Percentiles rank a stretch among this genome's conserved stretches.
These are phyloP conservation scores for Cryptococcus sp. DNA, from an alignment of 1,284 basidiomycete species.

Conservation along the genomic window DNA sequence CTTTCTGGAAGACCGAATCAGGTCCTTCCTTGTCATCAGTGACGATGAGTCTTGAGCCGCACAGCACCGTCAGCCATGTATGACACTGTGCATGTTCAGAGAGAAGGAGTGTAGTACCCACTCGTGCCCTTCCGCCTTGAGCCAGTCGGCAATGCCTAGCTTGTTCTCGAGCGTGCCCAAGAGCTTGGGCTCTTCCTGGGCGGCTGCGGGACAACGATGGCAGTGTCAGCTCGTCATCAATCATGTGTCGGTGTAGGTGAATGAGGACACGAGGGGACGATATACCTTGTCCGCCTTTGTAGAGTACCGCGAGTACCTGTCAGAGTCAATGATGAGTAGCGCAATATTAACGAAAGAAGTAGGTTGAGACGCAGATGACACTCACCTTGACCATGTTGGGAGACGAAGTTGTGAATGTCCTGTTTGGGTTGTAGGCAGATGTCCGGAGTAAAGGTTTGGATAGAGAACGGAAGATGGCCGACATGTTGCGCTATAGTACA, in stretches of 20 bases:
- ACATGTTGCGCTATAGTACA: too few relatives aligned
- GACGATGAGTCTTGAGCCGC: slow-evolving; percentile 55
- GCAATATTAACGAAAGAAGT: too few relatives aligned
- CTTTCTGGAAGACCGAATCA: slow-evolving; percentile 81
- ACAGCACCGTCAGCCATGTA: slow-evolving; percentile 8
- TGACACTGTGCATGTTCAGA: background rate
- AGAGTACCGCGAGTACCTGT: slow-evolving; percentile 77
- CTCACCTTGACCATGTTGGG: slow-evolving; percentile 23
- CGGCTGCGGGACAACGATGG: slow-evolving; percentile 55
- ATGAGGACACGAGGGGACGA: background rate
- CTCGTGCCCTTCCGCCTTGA: slow-evolving; percentile 76
- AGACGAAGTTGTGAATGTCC: slow-evolving; percentile 4
- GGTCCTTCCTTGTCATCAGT: slow-evolving; percentile 86
- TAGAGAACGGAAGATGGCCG: background rate
- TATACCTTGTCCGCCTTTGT: slow-evolving; percentile 47
- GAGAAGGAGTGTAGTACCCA: slow-evolving; percentile 52
- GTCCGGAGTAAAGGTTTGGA: background rate
- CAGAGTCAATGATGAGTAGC: slow-evolving; percentile 10
- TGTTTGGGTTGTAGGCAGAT: background rate
- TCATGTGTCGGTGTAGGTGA: background rate
- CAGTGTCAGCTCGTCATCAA: background rate
- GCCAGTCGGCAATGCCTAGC: slow-evolving; percentile 73
- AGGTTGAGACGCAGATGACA: background rate
- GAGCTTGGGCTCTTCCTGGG: slow-evolving; percentile 77
- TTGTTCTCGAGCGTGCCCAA: slow-evolving; percentile 90